A percentile compares a stretch with the other conserved stretches of the same genome.
phyloP scores from a whole-genome alignment of 2,329 filamentous ascomycete species.

The Cladorrhinum sp. region DNA sequence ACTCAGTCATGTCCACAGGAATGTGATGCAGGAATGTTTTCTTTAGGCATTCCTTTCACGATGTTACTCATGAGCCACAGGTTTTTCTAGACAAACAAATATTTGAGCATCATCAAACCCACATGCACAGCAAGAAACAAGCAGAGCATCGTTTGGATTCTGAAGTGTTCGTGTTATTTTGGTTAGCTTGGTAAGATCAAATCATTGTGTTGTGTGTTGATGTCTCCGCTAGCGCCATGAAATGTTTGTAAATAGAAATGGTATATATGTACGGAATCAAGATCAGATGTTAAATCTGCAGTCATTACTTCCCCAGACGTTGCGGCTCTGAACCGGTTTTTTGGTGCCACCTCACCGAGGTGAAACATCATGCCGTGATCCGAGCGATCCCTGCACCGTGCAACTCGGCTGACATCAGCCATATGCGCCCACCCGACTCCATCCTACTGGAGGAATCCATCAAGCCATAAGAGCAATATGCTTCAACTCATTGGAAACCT shows the following conservation, averaged over 20 bases:
- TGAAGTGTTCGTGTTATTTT: no score
- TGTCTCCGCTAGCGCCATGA: not conserved
- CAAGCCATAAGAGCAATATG: constrained; percentile 29
- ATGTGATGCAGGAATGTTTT: no score
- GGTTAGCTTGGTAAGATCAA: no score
- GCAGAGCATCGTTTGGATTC: no score
- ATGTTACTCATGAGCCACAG: no score
- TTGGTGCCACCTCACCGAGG: not conserved
- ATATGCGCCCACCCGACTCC: not conserved
- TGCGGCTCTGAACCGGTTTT: not conserved
- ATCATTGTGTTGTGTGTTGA: no score
- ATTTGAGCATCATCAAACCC: no score
- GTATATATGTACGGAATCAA: not conserved
- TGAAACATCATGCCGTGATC: not conserved
- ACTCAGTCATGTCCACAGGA: no score
- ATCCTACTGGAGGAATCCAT: not conserved
- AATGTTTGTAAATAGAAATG: not conserved
- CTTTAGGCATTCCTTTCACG: no score
- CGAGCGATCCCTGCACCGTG: constrained; percentile 1
- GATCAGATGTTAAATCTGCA: not conserved
- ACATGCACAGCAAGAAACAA: no score
- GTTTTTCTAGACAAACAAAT: no score
- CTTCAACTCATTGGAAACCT: constrained; percentile 52
- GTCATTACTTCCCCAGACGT: not conserved
- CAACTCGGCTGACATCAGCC: constrained; percentile 3